phyloP scores from a whole-genome alignment of 306 rosid genomes.

The Cucumis melo region DNA sequence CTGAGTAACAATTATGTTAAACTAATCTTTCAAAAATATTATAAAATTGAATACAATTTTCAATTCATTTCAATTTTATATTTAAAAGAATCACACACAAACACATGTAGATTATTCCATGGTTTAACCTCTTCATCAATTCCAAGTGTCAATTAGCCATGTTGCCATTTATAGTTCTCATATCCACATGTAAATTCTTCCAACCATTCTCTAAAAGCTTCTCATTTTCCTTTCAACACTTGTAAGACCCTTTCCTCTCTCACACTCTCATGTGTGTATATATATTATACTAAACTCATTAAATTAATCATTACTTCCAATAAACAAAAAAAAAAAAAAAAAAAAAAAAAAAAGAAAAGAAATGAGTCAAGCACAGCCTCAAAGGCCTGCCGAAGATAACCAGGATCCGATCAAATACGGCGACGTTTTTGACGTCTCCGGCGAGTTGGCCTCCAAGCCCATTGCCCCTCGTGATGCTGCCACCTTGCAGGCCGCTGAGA shows the following conservation, averaged over 20 bases:
- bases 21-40: too few species aligned
- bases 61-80: too few species aligned
- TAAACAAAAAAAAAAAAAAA: too few species aligned
- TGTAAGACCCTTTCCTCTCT: background rate
- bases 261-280: background rate
- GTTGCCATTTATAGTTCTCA: background rate
- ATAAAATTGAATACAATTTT: too few species aligned
- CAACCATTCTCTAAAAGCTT: background rate
- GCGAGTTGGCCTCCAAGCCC: constrained; percentile 29
- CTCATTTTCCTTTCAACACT: background rate
- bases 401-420: constrained; percentile 38
- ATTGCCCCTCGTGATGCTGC: constrained; percentile 37
- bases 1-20: too few species aligned
- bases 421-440: constrained; percentile 50
- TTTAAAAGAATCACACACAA: too few species aligned
- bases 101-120: background rate
- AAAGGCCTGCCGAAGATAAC: background rate
- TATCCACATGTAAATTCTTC: background rate
- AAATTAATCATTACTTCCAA: background rate
- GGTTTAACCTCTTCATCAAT: background rate
- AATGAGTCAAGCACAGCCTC: background rate
- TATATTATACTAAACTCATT: background rate
- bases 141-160: background rate
- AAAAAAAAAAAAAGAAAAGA: background rate
- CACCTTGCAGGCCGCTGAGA: constrained; percentile 50